These are phyloP conservation scores for Microdochium paspali DNA, from an alignment of 2,329 filamentous ascomycete genomes.

Conservation along the genomic window DNA sequence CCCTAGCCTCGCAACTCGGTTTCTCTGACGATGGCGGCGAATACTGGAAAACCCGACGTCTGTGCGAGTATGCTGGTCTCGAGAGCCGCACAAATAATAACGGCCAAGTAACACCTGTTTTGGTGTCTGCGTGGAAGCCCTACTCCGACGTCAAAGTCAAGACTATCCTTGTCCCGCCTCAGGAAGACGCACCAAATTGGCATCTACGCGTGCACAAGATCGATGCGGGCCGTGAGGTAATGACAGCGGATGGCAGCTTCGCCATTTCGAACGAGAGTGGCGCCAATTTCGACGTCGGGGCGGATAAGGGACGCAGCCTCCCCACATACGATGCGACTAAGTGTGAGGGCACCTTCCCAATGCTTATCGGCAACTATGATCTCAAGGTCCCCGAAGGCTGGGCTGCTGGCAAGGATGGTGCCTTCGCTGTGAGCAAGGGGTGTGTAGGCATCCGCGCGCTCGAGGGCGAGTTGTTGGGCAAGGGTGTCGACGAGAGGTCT, in stretches of 20 bases:
- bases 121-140: conserved; percentile 63
- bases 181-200: conserved; percentile 53
- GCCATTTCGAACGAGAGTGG: conserved; percentile 50
- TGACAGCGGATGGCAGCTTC: conserved; percentile 68
- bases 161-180: conserved; percentile 57
- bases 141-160: conserved; percentile 58
- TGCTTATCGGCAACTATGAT: conserved; percentile 53
- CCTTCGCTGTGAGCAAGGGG: conserved; percentile 47
- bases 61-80: conserved; percentile 55
- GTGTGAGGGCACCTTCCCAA: conserved; percentile 41
- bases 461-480: conserved; percentile 25
- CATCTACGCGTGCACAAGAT: conserved; percentile 59
- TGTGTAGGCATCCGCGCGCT: conserved; percentile 47
- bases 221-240: conserved; percentile 48
- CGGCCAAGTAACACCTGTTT: conserved; percentile 33
- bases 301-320: conserved; percentile 37
- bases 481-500: conserved; percentile 24
- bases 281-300: neutral
- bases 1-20: conserved; percentile 65
- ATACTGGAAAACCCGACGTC: conserved; percentile 67
- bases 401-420: conserved; percentile 37
- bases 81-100: conserved; percentile 37
- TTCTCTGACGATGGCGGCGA: conserved; percentile 70
- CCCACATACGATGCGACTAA: conserved; percentile 34
- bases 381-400: conserved; percentile 42